A percentile compares a stretch with the other conserved stretches of the same genome.
Conservation (phyloP, 2,329 filamentous ascomycete species). For the Clonostachys byssicola region DNA sequence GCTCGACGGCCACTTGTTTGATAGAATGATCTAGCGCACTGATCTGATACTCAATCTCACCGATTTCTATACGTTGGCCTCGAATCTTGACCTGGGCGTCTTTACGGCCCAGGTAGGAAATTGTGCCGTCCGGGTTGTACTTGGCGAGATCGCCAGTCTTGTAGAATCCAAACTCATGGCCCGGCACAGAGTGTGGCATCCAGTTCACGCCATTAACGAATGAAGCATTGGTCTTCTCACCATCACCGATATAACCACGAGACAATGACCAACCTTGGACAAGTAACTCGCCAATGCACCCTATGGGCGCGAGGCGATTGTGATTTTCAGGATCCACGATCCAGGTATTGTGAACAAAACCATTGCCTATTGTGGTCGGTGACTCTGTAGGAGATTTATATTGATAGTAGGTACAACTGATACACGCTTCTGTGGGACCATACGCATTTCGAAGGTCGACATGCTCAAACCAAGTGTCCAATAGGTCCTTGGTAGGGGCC, state of each 20-base stretch:
- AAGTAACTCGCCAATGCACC: conserved; percentile 31
- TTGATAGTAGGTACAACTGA: background rate
- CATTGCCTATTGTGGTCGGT: background rate
- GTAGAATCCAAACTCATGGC: conserved; percentile 22
- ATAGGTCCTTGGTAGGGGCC: conserved; percentile 5
- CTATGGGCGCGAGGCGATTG: conserved; percentile 12
- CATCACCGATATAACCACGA: conserved; percentile 48
- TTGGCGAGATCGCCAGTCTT: conserved; percentile 41
- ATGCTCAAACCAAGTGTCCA: conserved; percentile 7
- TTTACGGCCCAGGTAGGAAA: conserved; percentile 44
- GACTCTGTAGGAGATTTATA: background rate
- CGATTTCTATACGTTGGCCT: conserved; percentile 51
- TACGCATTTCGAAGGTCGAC: conserved; percentile 5
- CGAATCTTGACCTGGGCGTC: conserved; percentile 55
- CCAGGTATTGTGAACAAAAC: conserved; percentile 3
- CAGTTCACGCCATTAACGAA: conserved; percentile 46
- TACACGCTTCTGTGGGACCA: conserved; percentile 9
- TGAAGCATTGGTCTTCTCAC: conserved; percentile 39
- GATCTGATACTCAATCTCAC: conserved; percentile 6
- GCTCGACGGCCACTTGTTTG: conserved; percentile 24
- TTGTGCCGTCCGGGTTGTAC: conserved; percentile 30
- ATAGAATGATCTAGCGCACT: background rate
- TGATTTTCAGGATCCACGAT: conserved; percentile 9
- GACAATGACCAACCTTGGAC: conserved; percentile 48
- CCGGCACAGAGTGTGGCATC: conserved; percentile 18